phyloP scores from a whole-genome alignment of 2,329 filamentous ascomycete species.

The Neophaeococcomyces aloes region DNA sequence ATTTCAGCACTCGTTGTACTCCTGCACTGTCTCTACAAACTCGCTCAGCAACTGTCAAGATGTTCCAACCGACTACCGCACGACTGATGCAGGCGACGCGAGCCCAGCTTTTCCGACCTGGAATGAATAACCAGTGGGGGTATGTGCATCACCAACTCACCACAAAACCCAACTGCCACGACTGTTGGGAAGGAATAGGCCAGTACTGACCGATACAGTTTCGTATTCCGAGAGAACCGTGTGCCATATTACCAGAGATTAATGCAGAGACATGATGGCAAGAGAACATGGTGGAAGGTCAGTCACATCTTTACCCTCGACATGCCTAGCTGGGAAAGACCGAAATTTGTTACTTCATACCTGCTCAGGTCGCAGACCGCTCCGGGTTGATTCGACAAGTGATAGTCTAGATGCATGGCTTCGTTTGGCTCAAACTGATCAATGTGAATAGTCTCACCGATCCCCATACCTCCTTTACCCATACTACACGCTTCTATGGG shows the following conservation, averaged over 20 bases:
- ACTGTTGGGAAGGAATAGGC: neutral
- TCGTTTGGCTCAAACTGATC: slow-evolving; percentile 2
- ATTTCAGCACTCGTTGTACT: no score
- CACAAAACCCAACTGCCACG: no score
- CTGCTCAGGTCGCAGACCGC: neutral
- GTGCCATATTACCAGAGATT: slow-evolving; percentile 58
- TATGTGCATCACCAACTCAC: slow-evolving; percentile 10
- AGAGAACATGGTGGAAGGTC: slow-evolving; percentile 60
- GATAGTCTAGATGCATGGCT: no score
- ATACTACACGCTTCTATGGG: slow-evolving; percentile 39
- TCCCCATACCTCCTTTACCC: slow-evolving; percentile 50
- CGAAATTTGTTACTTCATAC: neutral
- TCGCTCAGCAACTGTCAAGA: slow-evolving; percentile 9
- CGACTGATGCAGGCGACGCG: slow-evolving; percentile 23
- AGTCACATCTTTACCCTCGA: slow-evolving; percentile 25
- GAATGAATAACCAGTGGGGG: slow-evolving; percentile 16
- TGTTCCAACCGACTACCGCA: slow-evolving; percentile 22
- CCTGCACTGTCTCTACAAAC: neutral
- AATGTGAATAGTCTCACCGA: slow-evolving; percentile 38
- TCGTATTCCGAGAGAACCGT: slow-evolving; percentile 55
- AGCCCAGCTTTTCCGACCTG: slow-evolving; percentile 18
- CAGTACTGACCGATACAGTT: slow-evolving; percentile 25
- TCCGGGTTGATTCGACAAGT: no score
- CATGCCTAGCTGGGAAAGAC: neutral
- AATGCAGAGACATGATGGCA: slow-evolving; percentile 55